phyloP scores from a whole-genome alignment of 148 eudicot genomes.

The Rhododendron molle region DNA sequence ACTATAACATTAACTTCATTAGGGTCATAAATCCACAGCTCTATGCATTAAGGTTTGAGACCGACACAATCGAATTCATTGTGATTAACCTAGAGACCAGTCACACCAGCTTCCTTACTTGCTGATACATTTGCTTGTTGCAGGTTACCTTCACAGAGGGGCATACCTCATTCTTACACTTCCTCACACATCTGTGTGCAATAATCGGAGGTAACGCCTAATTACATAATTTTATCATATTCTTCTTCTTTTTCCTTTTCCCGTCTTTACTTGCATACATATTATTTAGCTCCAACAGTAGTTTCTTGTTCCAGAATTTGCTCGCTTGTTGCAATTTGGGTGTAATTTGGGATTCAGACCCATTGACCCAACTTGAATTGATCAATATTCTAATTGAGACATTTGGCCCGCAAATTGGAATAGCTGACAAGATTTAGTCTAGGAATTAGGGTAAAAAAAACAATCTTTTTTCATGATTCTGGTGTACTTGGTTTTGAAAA shows the following conservation, averaged over 20 bases:
- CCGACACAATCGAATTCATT: neutral
- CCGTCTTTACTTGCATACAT: neutral
- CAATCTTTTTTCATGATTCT: neutral
- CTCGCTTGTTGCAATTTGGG: neutral
- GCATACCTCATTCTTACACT: conserved; percentile 67
- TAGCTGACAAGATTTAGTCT: neutral
- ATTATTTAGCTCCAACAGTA: neutral
- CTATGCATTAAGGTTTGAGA: neutral
- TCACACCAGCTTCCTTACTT: neutral
- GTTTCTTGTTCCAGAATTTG: neutral
- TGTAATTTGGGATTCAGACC: neutral
- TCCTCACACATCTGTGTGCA: conserved; percentile 84
- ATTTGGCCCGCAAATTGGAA: neutral
- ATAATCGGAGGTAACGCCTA: conserved; percentile 69
- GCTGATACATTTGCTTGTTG: conserved; percentile 9
- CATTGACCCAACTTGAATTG: neutral
- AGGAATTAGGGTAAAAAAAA: neutral
- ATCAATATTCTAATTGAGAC: neutral
- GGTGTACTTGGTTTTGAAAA: neutral
- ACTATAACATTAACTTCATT: neutral
- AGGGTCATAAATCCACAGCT: neutral
- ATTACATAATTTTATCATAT: neutral
- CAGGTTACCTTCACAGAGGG: conserved; percentile 80
- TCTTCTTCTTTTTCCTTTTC: neutral
- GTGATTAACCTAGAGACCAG: neutral